phyloP scores from a whole-genome alignment of 495 filamentous ascomycete genomes.

The Pyrenopolyporus hunteri region DNA sequence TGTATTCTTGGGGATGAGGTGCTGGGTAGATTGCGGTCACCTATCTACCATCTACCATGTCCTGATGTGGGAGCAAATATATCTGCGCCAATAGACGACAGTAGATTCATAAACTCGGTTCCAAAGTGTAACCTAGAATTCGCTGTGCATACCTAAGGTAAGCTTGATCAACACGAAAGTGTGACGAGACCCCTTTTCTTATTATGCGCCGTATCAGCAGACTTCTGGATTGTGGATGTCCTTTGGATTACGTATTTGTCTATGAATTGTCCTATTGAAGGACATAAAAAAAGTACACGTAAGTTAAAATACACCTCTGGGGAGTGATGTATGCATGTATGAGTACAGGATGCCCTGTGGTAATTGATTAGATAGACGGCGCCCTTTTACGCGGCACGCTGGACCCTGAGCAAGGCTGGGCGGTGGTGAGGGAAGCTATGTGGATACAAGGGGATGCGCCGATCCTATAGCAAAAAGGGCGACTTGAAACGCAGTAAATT shows the following conservation, averaged over 20 bases:
- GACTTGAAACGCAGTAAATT: slow-evolving; percentile 32
- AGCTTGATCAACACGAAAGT: not conserved
- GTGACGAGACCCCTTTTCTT: slow-evolving; percentile 10
- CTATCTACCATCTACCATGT: slow-evolving; percentile 6
- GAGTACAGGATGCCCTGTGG: not conserved
- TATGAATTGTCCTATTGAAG: too few species aligned
- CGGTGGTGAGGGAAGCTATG: slow-evolving; percentile 21
- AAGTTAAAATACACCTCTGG: too few species aligned
- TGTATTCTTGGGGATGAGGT: too few species aligned
- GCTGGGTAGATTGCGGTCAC: too few species aligned
- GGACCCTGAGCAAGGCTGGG: slow-evolving; percentile 12
- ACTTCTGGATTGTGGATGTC: not conserved
- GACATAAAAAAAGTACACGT: too few species aligned
- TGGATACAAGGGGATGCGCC: slow-evolving; percentile 19
- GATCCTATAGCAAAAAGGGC: slow-evolving; percentile 23
- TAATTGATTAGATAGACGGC: slow-evolving; percentile 27
- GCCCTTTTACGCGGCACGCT: too few species aligned
- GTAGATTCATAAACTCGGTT: not conserved
- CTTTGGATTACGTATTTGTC: too few species aligned
- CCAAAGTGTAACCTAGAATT: slow-evolving; percentile 1
- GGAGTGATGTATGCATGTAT: not conserved
- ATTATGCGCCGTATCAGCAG: not conserved
- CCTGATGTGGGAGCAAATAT: slow-evolving; percentile 6
- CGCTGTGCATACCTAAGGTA: not conserved
- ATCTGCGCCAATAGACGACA: not conserved